phyloP scores from a whole-genome alignment of 352 stramenopile species.

The Phytophthora fragariaefolia region DNA sequence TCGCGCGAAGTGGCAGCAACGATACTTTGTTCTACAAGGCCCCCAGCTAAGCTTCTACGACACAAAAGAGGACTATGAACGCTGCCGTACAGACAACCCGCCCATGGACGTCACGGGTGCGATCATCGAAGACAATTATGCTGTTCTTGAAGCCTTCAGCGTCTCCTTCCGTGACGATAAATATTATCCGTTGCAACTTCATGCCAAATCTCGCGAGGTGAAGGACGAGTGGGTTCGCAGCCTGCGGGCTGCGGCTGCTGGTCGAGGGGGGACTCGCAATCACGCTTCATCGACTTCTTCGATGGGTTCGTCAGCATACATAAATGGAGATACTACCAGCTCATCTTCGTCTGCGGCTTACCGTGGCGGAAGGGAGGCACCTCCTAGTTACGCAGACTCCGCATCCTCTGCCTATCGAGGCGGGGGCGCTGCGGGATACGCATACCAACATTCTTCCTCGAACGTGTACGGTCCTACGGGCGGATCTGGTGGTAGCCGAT shows the following conservation, averaged over 20 bases:
- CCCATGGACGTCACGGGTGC: constrained; percentile 84
- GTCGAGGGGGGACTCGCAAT: constrained; percentile 27
- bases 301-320: constrained; percentile 27
- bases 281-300: constrained; percentile 40
- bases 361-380: constrained; percentile 10
- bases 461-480: constrained; percentile 35
- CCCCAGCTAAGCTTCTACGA: constrained; percentile 83
- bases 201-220: constrained; percentile 78
- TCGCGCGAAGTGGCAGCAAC: constrained; percentile 85
- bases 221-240: constrained; percentile 86
- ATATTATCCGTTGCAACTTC: constrained; percentile 83
- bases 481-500: constrained; percentile 39
- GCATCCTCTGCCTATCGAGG: constrained; percentile 26
- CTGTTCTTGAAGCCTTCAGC: constrained; percentile 83
- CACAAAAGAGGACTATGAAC: constrained; percentile 89
- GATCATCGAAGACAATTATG: constrained; percentile 76
- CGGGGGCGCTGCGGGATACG: constrained; percentile 14
- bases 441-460: constrained; percentile 37
- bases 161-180: constrained; percentile 82
- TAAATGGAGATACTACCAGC: constrained; percentile 17
- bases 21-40: constrained; percentile 87
- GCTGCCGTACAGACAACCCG: constrained; percentile 77
- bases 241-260: constrained; percentile 61
- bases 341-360: constrained; percentile 19
- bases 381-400: constrained; percentile 32